Conservation (phyloP, 2,329 filamentous ascomycete genomes). For the Arachnopeziza araneosa region DNA sequence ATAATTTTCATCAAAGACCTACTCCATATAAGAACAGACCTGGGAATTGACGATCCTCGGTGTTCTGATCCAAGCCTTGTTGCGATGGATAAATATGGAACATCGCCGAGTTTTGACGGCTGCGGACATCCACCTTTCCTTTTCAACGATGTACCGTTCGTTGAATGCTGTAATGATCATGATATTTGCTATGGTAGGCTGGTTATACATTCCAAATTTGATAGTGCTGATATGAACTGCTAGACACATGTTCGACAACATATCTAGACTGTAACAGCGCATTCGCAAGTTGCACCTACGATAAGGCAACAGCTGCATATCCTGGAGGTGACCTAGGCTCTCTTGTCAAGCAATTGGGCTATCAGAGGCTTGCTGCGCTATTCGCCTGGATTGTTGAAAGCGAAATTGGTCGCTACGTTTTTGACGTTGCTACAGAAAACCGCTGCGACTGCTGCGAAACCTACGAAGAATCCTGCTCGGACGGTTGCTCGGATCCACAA, state of each 20-base stretch:
- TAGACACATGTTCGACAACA: neutral
- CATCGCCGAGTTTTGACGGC: neutral
- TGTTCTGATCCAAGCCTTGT: neutral
- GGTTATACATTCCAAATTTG: neutral
- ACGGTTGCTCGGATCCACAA: constrained; percentile 7
- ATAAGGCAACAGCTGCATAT: neutral
- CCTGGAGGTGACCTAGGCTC: neutral
- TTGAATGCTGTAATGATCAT: neutral
- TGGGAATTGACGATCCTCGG: neutral
- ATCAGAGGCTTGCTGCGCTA: neutral
- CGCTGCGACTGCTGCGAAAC: neutral
- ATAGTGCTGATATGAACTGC: neutral
- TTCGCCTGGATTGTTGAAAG: neutral
- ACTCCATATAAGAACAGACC: neutral
- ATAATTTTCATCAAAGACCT: neutral
- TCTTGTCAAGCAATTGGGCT: neutral
- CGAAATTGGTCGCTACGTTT: neutral
- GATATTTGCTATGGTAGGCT: neutral
- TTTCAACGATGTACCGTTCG: neutral
- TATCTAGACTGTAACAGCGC: neutral
- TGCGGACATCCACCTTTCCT: neutral
- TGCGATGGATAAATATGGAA: neutral
- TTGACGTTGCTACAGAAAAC: neutral
- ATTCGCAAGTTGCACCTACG: neutral
- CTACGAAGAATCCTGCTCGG: neutral